Evolutionary conservation across 176 grass and related monocot genomes (phyloP).

Genomic region (Bothriochloa decipiens): DNA sequence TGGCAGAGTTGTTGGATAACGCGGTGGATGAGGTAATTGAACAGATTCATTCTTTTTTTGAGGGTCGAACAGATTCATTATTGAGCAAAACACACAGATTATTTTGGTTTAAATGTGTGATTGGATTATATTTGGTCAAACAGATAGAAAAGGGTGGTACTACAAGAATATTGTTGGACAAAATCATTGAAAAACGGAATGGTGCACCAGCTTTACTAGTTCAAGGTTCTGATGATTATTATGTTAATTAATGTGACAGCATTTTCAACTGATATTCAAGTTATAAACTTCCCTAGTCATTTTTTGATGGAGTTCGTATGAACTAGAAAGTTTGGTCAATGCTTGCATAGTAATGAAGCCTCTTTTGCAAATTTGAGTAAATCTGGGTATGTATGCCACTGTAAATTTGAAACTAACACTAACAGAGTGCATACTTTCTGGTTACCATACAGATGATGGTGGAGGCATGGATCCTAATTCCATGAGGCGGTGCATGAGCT

Average conservation of each 20-base stretch:
- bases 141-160: constrained; percentile 71
- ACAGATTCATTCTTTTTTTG: not conserved
- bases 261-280: not conserved
- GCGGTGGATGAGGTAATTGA: constrained; percentile 58
- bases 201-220: constrained; percentile 62
- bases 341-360: constrained; percentile 4
- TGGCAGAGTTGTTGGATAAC: constrained; percentile 70
- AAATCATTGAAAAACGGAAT: constrained; percentile 48
- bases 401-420: not conserved
- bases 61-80: not conserved
- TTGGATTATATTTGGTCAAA: constrained; percentile 34
- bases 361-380: not conserved
- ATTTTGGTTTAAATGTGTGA: not conserved
- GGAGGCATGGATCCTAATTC: constrained; percentile 87
- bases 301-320: not conserved
- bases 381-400: not conserved
- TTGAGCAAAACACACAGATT: not conserved
- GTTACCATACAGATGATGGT: constrained; percentile 67
- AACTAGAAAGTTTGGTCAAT: not conserved
- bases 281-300: not conserved
- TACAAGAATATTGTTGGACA: constrained; percentile 65
- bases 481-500: constrained; percentile 80
- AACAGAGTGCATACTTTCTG: not conserved
- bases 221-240: constrained; percentile 56
- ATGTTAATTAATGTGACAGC: not conserved